Evolutionary conservation across 2,329 filamentous ascomycete genomes (phyloP), one percentile per base, ranked within the genome.

Genomic region (Pseudogymnoascus sp.): DNA sequence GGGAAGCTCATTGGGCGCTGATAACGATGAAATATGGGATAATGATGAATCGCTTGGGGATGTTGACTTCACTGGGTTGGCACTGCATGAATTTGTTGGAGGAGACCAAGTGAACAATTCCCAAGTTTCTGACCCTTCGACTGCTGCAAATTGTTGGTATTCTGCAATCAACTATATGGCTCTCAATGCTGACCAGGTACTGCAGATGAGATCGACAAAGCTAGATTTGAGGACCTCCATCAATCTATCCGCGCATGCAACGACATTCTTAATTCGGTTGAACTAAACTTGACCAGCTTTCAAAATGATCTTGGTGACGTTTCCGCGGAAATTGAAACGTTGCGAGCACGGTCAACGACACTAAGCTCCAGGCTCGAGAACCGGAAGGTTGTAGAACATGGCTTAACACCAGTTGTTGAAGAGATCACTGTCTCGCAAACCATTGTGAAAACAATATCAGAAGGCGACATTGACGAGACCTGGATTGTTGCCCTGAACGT

Each of bases 231-330:
- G 74, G 91, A 95, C 62, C 81, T 99, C 42, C 94, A 97, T 75
- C 85, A 84, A 70, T 95, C 92, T 3, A 97, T 99, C 70, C 76
- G 81, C 72, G 90, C 91, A 59, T 99, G 93, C 77, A 94, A 99
- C 75, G 89, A 96, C 72, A 91, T 97, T 59, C 82, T 97, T 51
- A 90, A 87, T 74, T 96, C 92, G 0, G 94, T 99, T 61, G 93
- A 99, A 77, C 87, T 85, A 33, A 97, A 97, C 73, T 81, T 99
- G 61, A 90, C 90, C 38, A 93, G 88, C 73, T 99, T 99, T 72
- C 92, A 95, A 72, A 90, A 92, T 64, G 95, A 99, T 74, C 84
- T 99, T 9, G 93, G 91, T 7, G 84, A 86, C 12, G 94, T 99
- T 10, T 97, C 94, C 1, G 88, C 92, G 5, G 94, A 99, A 73